Percentiles rank a stretch among this genome's conserved stretches.
phyloP scores from a whole-genome alignment of 495 filamentous ascomycete species.

The Daldinia childiae region DNA sequence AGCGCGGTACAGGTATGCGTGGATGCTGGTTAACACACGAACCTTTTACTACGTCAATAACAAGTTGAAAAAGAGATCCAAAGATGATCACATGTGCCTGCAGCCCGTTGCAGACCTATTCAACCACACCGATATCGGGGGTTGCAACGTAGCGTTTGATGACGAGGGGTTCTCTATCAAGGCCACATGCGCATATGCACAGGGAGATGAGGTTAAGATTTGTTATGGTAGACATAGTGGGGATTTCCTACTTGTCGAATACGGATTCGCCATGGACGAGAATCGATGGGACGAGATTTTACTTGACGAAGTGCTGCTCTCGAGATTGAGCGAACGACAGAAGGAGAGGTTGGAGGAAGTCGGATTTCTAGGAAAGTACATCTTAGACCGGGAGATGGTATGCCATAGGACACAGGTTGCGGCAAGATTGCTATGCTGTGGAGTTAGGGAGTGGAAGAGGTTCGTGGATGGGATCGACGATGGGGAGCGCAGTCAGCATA shows the following conservation, averaged over 20 bases:
- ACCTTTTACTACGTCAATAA: slow-evolving; percentile 77
- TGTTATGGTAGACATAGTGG: slow-evolving; percentile 83
- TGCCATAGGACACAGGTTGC: slow-evolving; percentile 80
- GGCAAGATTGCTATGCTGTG: slow-evolving; percentile 58
- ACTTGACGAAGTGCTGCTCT: slow-evolving; percentile 74
- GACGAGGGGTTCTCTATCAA: slow-evolving; percentile 68
- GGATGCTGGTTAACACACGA: slow-evolving; percentile 85
- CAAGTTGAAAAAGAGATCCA: slow-evolving; percentile 59
- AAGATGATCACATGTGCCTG: slow-evolving; percentile 80
- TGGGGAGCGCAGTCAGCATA: slow-evolving; percentile 46
- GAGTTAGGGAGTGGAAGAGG: slow-evolving; percentile 48
- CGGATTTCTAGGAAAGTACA: slow-evolving; percentile 76
- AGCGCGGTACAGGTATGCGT: slow-evolving; percentile 71
- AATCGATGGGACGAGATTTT: slow-evolving; percentile 73
- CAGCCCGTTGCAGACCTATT: slow-evolving; percentile 89
- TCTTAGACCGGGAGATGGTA: slow-evolving; percentile 65
- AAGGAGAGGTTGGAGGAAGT: slow-evolving; percentile 62
- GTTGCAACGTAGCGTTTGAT: slow-evolving; percentile 71
- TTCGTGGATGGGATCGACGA: slow-evolving; percentile 52
- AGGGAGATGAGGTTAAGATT: slow-evolving; percentile 79
- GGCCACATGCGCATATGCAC: slow-evolving; percentile 62
- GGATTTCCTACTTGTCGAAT: slow-evolving; percentile 84
- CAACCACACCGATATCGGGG: slow-evolving; percentile 73
- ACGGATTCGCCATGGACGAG: slow-evolving; percentile 77
- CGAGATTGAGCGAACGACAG: slow-evolving; percentile 56